Conservation (phyloP, 1,139 yeast species). For the Pichia norvegensis region DNA sequence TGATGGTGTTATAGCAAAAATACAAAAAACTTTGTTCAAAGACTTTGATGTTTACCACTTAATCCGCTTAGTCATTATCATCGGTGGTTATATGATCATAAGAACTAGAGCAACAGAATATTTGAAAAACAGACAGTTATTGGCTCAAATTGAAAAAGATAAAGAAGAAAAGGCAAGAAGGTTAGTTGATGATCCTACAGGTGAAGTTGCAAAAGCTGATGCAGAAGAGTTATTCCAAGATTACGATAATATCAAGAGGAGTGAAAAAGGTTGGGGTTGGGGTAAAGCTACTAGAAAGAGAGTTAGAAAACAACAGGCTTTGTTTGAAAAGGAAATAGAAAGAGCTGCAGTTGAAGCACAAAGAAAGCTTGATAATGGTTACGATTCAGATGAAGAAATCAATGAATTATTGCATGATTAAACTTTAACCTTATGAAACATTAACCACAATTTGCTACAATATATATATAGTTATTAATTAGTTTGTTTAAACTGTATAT, state of each 20-base stretch:
- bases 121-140: conserved; percentile 44
- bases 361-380: conserved; percentile 31
- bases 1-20: conserved; percentile 13
- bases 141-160: conserved; percentile 44
- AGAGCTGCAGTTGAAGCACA: conserved; percentile 28
- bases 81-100: conserved; percentile 39
- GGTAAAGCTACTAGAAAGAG: conserved; percentile 63
- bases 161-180: conserved; percentile 37
- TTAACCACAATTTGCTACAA: no score
- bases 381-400: conserved; percentile 60
- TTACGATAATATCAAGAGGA: conserved; percentile 6
- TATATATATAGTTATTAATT: no score
- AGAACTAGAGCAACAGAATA: conserved; percentile 36
- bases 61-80: conserved; percentile 35
- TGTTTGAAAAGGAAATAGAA: conserved; percentile 40
- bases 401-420: conserved; percentile 53
- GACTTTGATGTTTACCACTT: conserved; percentile 31
- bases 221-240: conserved; percentile 10
- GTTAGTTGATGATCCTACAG: conserved; percentile 18
- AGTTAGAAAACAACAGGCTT: conserved; percentile 46
- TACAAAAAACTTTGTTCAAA: conserved; percentile 9
- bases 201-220: conserved; percentile 15
- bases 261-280: conserved; percentile 60
- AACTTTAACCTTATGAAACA: not conserved
- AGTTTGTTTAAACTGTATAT: no score